Evolutionary conservation across 805 yeast species (phyloP).

Genomic region (Spathaspora gorwiae): DNA sequence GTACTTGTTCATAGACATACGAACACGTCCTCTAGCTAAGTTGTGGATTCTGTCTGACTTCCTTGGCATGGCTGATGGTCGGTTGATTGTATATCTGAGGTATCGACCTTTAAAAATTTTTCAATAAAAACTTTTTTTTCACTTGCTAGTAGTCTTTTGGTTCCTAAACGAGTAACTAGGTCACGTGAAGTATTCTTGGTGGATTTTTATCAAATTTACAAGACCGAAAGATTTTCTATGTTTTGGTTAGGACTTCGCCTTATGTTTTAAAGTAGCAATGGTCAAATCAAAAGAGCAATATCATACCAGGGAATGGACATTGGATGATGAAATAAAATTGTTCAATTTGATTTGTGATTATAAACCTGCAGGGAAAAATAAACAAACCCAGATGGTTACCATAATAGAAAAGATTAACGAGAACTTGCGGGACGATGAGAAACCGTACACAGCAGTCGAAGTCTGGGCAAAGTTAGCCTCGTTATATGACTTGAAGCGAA

Average conservation of each 20-base stretch:
- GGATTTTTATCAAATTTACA: neutral
- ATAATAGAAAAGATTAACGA: conserved; percentile 38
- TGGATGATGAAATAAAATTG: conserved; percentile 58
- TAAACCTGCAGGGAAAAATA: conserved; percentile 62
- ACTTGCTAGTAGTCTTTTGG: no score
- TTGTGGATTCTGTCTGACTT: conserved; percentile 54
- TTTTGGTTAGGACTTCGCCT: no score
- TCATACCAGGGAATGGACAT: conserved; percentile 42
- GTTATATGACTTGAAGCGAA: conserved; percentile 52
- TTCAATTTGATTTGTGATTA: conserved; percentile 58
- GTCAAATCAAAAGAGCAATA: neutral
- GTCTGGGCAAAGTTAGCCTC: conserved; percentile 53
- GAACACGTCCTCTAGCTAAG: conserved; percentile 64
- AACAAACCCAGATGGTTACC: conserved; percentile 39
- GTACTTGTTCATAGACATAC: conserved; percentile 88
- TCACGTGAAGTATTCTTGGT: neutral
- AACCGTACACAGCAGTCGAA: conserved; percentile 41
- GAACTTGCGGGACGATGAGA: conserved; percentile 12
- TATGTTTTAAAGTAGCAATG: neutral
- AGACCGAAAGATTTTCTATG: neutral
- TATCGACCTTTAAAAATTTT: no score
- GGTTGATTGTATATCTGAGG: neutral
- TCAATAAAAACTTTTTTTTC: no score
- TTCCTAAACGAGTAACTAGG: neutral
- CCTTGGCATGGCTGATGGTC: conserved; percentile 47